A percentile compares a stretch with the other conserved stretches of the same genome.
Evolutionary conservation across 140 eudicot genomes (phyloP).

Genomic region (Artemisia princeps): DNA sequence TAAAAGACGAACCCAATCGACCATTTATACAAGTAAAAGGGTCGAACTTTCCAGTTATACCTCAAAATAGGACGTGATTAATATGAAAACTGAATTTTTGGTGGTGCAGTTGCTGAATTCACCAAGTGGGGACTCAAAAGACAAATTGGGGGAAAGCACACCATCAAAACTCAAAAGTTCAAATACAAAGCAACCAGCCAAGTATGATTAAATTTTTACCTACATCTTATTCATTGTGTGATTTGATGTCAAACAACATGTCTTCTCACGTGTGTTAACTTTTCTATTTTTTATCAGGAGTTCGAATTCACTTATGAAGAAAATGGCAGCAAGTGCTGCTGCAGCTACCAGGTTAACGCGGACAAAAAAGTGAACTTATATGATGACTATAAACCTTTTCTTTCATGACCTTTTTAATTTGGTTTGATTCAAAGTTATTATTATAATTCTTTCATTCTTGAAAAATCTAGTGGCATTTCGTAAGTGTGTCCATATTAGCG

Average conservation of each 20-base stretch:
- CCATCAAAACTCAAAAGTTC: slow-evolving; percentile 8
- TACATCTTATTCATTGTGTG: too few relatives aligned
- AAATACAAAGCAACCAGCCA: slow-evolving; percentile 23
- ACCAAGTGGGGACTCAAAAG: slow-evolving; percentile 22
- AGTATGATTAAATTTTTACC: slow-evolving; percentile 16
- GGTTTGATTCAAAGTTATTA: not conserved
- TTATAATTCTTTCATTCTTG: slow-evolving; percentile 4
- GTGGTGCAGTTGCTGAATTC: slow-evolving; percentile 18
- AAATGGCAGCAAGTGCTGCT: slow-evolving; percentile 15
- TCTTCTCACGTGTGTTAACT: slow-evolving; percentile 6
- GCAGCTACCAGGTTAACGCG: slow-evolving; percentile 21
- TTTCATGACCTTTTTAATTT: not conserved
- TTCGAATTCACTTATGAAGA: slow-evolving; percentile 12
- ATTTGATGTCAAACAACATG: slow-evolving; percentile 4
- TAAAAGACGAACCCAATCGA: not conserved
- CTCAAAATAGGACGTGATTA: not conserved
- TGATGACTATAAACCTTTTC: slow-evolving; percentile 19
- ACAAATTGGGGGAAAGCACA: not conserved
- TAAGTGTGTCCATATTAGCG: slow-evolving; percentile 11
- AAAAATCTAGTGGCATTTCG: slow-evolving; percentile 18
- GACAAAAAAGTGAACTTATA: not conserved
- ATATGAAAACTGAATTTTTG: not conserved
- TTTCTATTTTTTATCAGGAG: slow-evolving; percentile 14
- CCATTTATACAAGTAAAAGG: not conserved
- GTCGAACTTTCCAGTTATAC: not conserved